Evolutionary conservation across 345 rosid genomes (phyloP), one percentile per base, ranked within the genome.

Genomic region (Aurinia saxatilis): DNA sequence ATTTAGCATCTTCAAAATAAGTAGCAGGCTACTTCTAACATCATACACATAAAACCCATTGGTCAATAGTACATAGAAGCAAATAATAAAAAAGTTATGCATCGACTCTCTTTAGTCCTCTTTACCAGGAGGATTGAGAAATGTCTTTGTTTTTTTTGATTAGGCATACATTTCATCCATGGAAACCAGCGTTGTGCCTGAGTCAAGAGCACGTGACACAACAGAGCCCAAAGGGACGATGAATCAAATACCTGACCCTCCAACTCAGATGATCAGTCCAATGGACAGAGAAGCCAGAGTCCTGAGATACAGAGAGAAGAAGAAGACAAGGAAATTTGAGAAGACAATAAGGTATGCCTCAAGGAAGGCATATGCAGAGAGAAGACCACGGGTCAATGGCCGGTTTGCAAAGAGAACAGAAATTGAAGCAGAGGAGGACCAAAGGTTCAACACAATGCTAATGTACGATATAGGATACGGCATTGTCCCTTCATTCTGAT

Each of bases 311-410:
- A 88, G 82, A 75, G 98, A 88, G 78, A 91, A 93, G 75, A 93
- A 76, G 82, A 93, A 93, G 81, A 75, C 71, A 0, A 77, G 97
- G 65, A 90, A 85, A 73, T 90, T 93, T 34, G 95, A 85, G 78
- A 93, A 93, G 81, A 93, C 99, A 27, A 93, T 90, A 63, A 77
- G 97, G 81, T 90, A 93, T 75, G 96, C 99, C 33, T 90, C 97
- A 19, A 84, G 97, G 67, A 90, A 93, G 75, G 99, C 99, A 18
- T 90, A 93, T 36, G 97, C 97, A 47, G 99, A 93, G 68, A 84
- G 80, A 42, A 80, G 99, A 56, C 99, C 96, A 0, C 72, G 97
- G 47, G 80, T 93, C 79, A 93, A 93, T 66, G 99, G 99, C 31
- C 75, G 97, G 71, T 93, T 93, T 30, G 95, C 90, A 3, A 93